Percentiles rank a stretch among this genome's conserved stretches.
Conservation (phyloP, 148 eudicot species). For the Arbutus unedo region DNA sequence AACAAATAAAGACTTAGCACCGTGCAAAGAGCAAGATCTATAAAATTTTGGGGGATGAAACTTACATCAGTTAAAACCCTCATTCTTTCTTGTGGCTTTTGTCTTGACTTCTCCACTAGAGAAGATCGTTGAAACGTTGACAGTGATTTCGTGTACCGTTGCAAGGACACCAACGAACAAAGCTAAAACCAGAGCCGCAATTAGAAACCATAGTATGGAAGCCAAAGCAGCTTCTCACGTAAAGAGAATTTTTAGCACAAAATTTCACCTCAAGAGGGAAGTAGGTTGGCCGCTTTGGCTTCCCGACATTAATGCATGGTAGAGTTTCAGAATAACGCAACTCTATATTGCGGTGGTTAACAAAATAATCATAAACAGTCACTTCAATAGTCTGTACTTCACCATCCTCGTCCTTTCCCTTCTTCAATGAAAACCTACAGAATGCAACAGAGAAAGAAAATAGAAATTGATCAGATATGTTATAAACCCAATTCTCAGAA, state of each 20-base stretch:
- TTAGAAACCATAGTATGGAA: conserved; percentile 1
- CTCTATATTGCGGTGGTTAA: conserved; percentile 58
- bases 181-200: conserved; percentile 36
- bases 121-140: conserved; percentile 68
- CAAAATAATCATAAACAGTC: conserved; percentile 85
- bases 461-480: neutral
- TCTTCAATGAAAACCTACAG: conserved; percentile 67
- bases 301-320: conserved; percentile 96
- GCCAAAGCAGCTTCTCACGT: neutral
- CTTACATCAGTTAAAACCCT: conserved; percentile 61
- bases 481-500: neutral
- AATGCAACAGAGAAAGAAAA: conserved; percentile 2
- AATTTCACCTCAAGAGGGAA: conserved; percentile 76
- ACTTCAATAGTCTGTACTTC: conserved; percentile 53
- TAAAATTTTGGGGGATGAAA: neutral
- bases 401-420: conserved; percentile 45
- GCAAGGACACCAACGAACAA: conserved; percentile 79
- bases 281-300: conserved; percentile 78
- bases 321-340: conserved; percentile 72
- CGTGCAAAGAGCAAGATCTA: neutral
- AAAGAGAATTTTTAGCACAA: neutral
- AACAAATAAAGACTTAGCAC: neutral
- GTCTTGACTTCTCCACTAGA: conserved; percentile 87
- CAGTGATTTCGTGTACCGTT: conserved; percentile 81
- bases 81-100: conserved; percentile 93